Conservation (phyloP, 2,329 filamentous ascomycete genomes). For the Alternaria gaisen region DNA sequence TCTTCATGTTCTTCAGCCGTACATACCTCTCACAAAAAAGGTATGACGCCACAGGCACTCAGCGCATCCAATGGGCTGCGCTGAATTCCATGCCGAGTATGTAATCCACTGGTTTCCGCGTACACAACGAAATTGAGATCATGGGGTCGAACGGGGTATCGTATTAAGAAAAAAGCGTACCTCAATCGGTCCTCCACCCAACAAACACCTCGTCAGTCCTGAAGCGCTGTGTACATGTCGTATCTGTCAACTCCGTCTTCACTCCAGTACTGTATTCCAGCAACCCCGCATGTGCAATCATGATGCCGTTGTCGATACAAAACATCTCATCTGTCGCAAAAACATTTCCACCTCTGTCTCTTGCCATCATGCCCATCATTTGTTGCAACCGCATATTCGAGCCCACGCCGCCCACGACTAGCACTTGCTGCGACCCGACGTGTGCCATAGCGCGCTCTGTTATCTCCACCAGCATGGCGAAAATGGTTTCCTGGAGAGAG, state of each 20-base stretch:
- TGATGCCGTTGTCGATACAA: constrained; percentile 99
- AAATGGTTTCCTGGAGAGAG: constrained; percentile 93
- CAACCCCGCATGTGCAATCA: constrained; percentile 97
- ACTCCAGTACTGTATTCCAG: constrained; percentile 85
- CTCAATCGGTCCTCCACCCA: constrained; percentile 56
- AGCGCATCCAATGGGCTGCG: neutral
- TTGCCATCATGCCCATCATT: constrained; percentile 98
- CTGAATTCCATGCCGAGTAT: neutral
- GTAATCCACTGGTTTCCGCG: neutral
- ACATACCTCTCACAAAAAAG: neutral
- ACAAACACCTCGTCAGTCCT: constrained; percentile 61
- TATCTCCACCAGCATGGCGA: constrained; percentile 97
- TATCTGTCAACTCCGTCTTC: constrained; percentile 78
- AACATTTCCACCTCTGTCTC: constrained; percentile 85
- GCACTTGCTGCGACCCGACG: constrained; percentile 86
- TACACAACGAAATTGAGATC: neutral
- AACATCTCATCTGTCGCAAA: constrained; percentile 97
- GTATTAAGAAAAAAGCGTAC: constrained; percentile 8
- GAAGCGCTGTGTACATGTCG: constrained; percentile 69
- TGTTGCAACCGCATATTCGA: constrained; percentile 94
- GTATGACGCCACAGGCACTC: neutral
- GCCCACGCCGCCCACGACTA: constrained; percentile 95
- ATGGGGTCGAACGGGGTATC: constrained; percentile 15
- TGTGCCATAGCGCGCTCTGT: constrained; percentile 99
- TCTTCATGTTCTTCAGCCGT: too few species aligned